Base-by-base conservation (phyloP, 371 early-diverging fungal genomes). In the Nematocida parisii region DNA sequence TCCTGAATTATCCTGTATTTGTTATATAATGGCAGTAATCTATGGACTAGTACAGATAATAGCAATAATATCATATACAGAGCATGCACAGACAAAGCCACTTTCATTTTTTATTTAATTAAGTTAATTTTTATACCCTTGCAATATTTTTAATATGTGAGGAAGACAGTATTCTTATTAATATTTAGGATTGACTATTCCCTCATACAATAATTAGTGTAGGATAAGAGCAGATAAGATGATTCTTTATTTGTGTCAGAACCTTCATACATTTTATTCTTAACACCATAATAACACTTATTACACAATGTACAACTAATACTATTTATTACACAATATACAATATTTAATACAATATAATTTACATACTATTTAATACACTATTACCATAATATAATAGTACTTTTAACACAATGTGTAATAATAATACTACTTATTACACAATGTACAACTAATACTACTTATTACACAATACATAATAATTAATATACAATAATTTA, bases 221-320 rank as follows among this genome's bases (percentile, higher is more conserved):
- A 71, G 64, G 27, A 20, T 66, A 77, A 77, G 80, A 77, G 66
- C 80, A 70, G 71, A 13, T 11, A 15, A 33, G 61, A 77, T 77
- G 0, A 77, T 77, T 77, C 42, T n/a, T 27, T 20, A 11, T 18
- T 50, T 70, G 80, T 70, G 80, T 77, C 80, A 77, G 80, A 77
- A 33, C 57, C 58, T 68, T 15, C 71, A 62, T 42, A 77, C 80
- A 77, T 56, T 77, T 77, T 70, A n/a, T 22, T 67, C 3, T 67
- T 50, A 64, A 58, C 22, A 22, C 22, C 58, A 27, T 27, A 27
- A 27, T 27, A 27, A 1, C n/a, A n/a, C 54, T 54, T 15, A 54
- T 54, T 54, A 15, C 54, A 54, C n/a, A 11, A 54, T 54, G 11
- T 2, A 27, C 33, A 1, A 27, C 2, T 1, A 27, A 1, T 27